Conservation (phyloP, 371 early-diverging fungal genomes). For the Chytridium lagenaria region DNA sequence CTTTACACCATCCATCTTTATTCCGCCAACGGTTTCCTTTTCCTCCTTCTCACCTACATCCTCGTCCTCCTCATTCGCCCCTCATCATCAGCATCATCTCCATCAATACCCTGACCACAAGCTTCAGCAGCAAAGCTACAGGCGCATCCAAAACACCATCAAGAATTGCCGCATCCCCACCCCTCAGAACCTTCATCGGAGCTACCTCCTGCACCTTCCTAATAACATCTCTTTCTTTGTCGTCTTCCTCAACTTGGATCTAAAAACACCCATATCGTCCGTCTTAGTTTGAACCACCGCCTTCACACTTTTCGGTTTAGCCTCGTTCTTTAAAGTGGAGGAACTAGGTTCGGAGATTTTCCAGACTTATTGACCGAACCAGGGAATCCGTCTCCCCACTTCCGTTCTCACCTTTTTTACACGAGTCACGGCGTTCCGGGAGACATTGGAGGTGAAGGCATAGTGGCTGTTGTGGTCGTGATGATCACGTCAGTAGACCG, state of each 20-base stretch:
- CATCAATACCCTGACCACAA: background rate
- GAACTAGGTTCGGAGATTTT: background rate
- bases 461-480: background rate
- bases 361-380: background rate
- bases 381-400: too few species aligned
- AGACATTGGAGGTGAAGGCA: background rate
- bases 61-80: background rate
- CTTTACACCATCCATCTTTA: too few species aligned
- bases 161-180: background rate
- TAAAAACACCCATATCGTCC: background rate
- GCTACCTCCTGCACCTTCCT: background rate
- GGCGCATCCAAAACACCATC: background rate
- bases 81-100: constrained; percentile 6
- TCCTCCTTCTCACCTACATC: too few species aligned
- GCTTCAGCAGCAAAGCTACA: background rate
- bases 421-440: background rate
- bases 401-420: background rate
- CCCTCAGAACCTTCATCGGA: constrained; percentile 6
- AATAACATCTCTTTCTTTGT: too few species aligned
- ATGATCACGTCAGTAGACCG: background rate
- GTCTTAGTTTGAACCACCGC: background rate
- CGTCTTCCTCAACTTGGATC: too few species aligned
- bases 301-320: background rate
- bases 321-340: background rate
- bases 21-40: too few species aligned